Base-by-base conservation (phyloP, 129 eudicot genomes). In the Flaveria ramosissima region DNA sequence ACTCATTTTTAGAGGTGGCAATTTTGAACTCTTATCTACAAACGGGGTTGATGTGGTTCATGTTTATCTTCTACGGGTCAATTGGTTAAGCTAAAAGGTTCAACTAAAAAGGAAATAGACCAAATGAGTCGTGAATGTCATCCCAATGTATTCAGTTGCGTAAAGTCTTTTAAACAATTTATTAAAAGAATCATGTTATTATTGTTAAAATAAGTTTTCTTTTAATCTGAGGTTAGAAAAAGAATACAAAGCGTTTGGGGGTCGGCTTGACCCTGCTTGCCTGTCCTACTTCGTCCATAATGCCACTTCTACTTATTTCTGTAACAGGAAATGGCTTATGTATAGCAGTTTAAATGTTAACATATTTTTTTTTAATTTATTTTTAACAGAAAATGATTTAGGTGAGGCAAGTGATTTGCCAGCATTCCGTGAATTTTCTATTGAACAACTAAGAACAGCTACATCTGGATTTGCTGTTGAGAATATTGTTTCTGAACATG, bases 391-490 rank as follows among this genome's bases (percentile, higher is more conserved):
- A 61, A 84, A 84, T 75, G 90, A 86, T 74, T 82, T 71, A 32
- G 80, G 89, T 68, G 90, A 85, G 68, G 75, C 60, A 43, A 80
- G 89, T 72, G 90, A 84, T 77, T 19, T 87, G 82, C 96, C 96
- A 56, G 13, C 82, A 62, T 90, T 90, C 36, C 88, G 86, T 51
- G 93, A 90, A 77, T 90, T 43, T 75, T 68, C 92, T 16, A 10
- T 86, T 45, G 91, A 88, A 60, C 92, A 90, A 76, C 85, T 90
- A 2, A 88, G 90, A 74, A 78, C 41, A 4, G 89, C 96, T 63
- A 90, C 96, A 19, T 85, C 90, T 68, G 96, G 96, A 21, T 90
- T 90, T 88, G 86, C 96, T 17, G 89, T 82, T 71, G 96, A 90
- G 43, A 90, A 90, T 69, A 90, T 90, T 74, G 96, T 90, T 47